Evolutionary conservation across 495 filamentous ascomycete genomes (phyloP).

Genomic region (Aspergillus saccharolyticus): DNA sequence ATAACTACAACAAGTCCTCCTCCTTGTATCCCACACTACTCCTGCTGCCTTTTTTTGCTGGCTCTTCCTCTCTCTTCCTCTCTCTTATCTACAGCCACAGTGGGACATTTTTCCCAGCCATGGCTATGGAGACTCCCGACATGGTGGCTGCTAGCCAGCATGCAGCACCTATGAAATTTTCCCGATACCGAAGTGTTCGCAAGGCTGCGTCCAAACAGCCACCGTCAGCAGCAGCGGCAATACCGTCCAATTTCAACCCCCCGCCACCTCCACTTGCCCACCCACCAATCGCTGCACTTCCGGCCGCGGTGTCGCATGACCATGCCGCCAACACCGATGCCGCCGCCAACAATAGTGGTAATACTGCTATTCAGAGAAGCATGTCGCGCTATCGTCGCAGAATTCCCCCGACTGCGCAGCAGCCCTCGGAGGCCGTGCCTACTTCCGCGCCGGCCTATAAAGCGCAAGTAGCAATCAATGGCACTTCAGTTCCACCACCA

Average conservation of each 20-base stretch:
- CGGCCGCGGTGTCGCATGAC: neutral
- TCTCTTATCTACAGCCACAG: neutral
- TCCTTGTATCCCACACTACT: neutral
- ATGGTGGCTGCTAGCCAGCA: slow-evolving; percentile 11
- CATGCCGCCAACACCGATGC: neutral
- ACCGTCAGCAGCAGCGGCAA: too few species aligned
- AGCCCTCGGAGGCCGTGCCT: slow-evolving; percentile 17
- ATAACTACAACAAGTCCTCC: neutral
- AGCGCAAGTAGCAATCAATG: slow-evolving; percentile 1
- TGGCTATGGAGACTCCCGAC: slow-evolving; percentile 23
- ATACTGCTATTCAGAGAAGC: neutral
- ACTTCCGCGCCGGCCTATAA: slow-evolving; percentile 18
- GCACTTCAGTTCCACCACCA: neutral
- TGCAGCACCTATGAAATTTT: slow-evolving; percentile 26
- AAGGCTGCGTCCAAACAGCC: slow-evolving; percentile 21
- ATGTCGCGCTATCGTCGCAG: neutral
- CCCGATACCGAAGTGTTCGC: slow-evolving; percentile 35
- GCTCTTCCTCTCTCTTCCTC: too few species aligned
- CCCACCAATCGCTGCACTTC: neutral
- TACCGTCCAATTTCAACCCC: neutral
- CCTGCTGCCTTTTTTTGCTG: neutral
- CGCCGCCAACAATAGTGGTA: neutral
- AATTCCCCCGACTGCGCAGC: neutral
- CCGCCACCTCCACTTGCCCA: neutral
- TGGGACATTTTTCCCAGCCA: neutral